Conservation (phyloP, 75 land plant species). For the Pinus albicaulis region DNA sequence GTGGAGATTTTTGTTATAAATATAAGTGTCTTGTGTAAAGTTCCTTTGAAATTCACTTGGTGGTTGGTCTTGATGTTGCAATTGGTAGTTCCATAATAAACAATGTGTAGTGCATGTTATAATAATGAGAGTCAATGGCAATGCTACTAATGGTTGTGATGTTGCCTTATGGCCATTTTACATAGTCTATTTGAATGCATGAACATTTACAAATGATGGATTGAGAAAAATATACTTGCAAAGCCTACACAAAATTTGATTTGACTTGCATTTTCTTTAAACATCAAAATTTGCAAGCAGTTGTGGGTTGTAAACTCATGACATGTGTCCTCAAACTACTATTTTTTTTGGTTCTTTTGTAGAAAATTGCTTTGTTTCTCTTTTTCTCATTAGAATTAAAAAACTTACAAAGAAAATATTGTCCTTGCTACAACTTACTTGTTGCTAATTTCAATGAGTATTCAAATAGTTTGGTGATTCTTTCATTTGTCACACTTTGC, state of each 20-base stretch:
- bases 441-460: background rate
- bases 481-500: background rate
- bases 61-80: too few species aligned
- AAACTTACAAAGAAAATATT: too few species aligned
- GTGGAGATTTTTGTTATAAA: too few species aligned
- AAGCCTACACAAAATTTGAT: background rate
- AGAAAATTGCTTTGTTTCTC: background rate
- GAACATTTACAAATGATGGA: background rate
- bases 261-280: background rate
- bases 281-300: background rate
- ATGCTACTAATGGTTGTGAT: background rate
- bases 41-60: too few species aligned
- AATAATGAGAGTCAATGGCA: too few species aligned
- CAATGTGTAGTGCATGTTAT: too few species aligned
- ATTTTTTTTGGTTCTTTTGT: background rate
- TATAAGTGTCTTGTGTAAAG: too few species aligned
- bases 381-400: background rate
- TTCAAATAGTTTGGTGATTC: background rate
- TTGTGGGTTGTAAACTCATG: background rate
- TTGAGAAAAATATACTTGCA: background rate
- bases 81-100: too few species aligned
- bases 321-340: background rate
- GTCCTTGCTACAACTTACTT: too few species aligned
- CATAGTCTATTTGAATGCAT: background rate
- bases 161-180: background rate